Percentiles rank a stretch among this genome's conserved stretches.
Conservation (phyloP, 1,284 basidiomycete genomes). For the Tylopilus orsonianus region DNA sequence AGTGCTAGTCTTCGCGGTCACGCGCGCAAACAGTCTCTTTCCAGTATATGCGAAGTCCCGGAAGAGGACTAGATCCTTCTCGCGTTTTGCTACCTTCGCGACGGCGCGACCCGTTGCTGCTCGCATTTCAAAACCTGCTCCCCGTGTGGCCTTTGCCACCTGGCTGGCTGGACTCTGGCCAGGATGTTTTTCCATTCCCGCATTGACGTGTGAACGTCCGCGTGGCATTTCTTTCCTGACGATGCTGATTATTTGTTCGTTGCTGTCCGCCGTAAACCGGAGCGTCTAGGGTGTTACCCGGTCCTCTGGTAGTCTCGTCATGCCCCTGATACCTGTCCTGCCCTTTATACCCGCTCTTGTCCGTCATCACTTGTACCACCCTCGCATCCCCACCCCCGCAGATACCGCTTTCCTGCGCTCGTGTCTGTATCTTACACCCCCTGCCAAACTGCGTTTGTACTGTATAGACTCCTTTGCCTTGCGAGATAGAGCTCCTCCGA, state of each 20-base stretch:
- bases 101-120: neutral
- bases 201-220: conserved; percentile 23
- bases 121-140: neutral
- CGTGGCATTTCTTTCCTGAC: conserved; percentile 14
- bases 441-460: conserved; percentile 12
- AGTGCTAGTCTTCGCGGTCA: conserved; percentile 35
- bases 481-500: conserved; percentile 1
- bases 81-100: no score
- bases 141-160: conserved; percentile 6
- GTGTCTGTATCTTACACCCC: conserved; percentile 23
- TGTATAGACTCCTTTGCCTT: conserved; percentile 19
- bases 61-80: conserved; percentile 30
- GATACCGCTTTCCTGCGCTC: conserved; percentile 12
- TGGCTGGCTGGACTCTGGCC: conserved; percentile 28
- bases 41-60: conserved; percentile 35
- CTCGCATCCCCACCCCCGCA: conserved; percentile 23
- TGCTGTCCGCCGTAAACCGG: conserved; percentile 18
- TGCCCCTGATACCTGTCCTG: conserved; percentile 35
- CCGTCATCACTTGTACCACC: conserved; percentile 31
- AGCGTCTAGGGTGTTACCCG: conserved; percentile 15
- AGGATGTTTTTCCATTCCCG: conserved; percentile 15
- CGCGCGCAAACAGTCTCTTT: conserved; percentile 33
- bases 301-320: conserved; percentile 15
- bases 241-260: conserved; percentile 29
- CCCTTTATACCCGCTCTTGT: conserved; percentile 28